These are phyloP conservation scores for Coniochaeta prunicola DNA, from an alignment of 2,329 filamentous ascomycete genomes.

Conservation along the genomic window DNA sequence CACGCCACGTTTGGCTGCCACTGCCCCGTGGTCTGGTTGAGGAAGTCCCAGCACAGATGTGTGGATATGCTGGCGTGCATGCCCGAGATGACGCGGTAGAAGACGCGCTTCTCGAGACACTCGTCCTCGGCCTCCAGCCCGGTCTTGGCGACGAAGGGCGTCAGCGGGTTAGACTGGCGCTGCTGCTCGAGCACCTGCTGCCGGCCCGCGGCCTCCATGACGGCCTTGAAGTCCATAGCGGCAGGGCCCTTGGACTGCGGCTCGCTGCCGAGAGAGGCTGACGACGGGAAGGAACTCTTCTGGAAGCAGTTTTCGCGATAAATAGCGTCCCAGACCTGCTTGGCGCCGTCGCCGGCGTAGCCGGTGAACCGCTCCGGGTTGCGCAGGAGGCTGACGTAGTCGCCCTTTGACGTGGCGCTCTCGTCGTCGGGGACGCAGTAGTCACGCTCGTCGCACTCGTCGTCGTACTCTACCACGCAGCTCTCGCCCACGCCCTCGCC, in stretches of 20 bases:
- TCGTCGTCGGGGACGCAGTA: conserved; percentile 97
- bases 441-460: conserved; percentile 93
- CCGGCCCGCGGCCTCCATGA: conserved; percentile 51
- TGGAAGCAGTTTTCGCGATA: conserved; percentile 97
- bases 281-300: conserved; percentile 54
- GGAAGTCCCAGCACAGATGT: conserved; percentile 90
- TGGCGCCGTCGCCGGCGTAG: conserved; percentile 75
- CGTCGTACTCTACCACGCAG: conserved; percentile 95
- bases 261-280: conserved; percentile 43
- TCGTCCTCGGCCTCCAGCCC: conserved; percentile 78
- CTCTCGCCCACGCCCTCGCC: conserved; percentile 88
- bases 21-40: conserved; percentile 89
- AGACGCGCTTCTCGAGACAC: conserved; percentile 97
- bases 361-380: conserved; percentile 96
- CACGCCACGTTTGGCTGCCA: conserved; percentile 89
- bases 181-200: conserved; percentile 56
- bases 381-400: conserved; percentile 89
- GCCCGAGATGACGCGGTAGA: conserved; percentile 88
- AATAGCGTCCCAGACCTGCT: conserved; percentile 93
- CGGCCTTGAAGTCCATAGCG: conserved; percentile 53
- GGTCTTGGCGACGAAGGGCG: conserved; percentile 53
- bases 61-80: conserved; percentile 98
- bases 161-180: conserved; percentile 46
- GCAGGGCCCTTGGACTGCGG: conserved; percentile 40
- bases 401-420: conserved; percentile 75